Base-by-base conservation (phyloP, 352 stramenopile species). In the Thalassiosira exigua region DNA sequence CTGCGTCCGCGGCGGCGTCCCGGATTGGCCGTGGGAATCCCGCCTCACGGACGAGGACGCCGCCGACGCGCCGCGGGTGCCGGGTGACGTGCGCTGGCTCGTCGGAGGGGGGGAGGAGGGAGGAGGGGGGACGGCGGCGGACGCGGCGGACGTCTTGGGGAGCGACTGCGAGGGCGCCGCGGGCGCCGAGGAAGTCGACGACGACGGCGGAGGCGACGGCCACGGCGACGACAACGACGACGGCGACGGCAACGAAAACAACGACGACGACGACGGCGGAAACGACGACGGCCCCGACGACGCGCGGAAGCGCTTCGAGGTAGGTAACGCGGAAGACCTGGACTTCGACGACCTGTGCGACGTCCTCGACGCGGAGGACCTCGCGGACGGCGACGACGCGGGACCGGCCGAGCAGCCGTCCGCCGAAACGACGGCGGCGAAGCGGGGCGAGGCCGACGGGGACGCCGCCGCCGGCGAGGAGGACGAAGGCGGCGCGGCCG, bases 1-100 rank as follows among this genome's bases (percentile, higher is more conserved):
- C n/a, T n/a, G n/a, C n/a, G n/a, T n/a, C n/a, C 26, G 51, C 3
- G 51, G 21, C 4, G 30, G 14, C 5, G 53, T 52, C 21, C 46
- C 61, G 22, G n/a, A 26, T 46, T 71, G 61, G 61, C 61, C 61
- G 19, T 71, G 61, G 61, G 46, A 71, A 54, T 71, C 61, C 21
- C 46, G 61, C 39, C 41, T 60, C 19, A 21, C 32, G 26, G 61
- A 9, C 21, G 44, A 30, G 51, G 51, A 48, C n/a, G 39, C 32
- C 22, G 32, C 51, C 3, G 51, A 58, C 2, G 51, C 32, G 39
- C 24, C 12, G 12, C 50, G 5, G 21, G 2, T 58, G 19, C 14
- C 29, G 0, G 50, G 33, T 12, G 51, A 4, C 7, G 51, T 27
- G 22, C 19, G 22, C 14, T 22, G 48, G 11, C 17, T 33, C 19